Evolutionary conservation across 192 early-diverging fungal genomes (phyloP).

Genomic region (Neocallimastix lanati): DNA sequence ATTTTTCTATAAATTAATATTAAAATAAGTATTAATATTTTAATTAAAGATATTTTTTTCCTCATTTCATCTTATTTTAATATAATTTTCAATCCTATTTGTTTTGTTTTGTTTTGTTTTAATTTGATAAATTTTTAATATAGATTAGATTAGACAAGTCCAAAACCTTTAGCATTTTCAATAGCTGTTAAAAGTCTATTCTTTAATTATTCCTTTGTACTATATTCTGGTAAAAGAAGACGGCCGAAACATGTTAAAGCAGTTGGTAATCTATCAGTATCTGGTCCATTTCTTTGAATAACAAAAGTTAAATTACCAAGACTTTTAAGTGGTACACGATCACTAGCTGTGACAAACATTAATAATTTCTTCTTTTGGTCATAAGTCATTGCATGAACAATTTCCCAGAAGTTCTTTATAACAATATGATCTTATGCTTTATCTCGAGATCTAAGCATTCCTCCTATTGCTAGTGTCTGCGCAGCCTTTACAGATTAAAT

Average conservation of each 20-base stretch:
- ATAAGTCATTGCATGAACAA: constrained; percentile 42
- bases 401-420: constrained; percentile 61
- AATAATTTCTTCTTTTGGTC: constrained; percentile 55
- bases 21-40: too few relatives aligned
- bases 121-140: too few relatives aligned
- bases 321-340: constrained; percentile 72
- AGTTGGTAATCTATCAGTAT: constrained; percentile 28
- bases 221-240: constrained; percentile 72
- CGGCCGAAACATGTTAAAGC: constrained; percentile 39
- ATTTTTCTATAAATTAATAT: too few relatives aligned
- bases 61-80: too few relatives aligned
- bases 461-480: too few relatives aligned
- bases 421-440: too few relatives aligned
- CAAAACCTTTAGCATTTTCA: constrained; percentile 85
- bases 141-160: constrained; percentile 50
- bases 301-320: constrained; percentile 68
- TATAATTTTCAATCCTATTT: too few relatives aligned
- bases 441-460: too few relatives aligned
- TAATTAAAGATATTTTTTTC: too few relatives aligned
- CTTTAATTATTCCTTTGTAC: constrained; percentile 45
- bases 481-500: too few relatives aligned
- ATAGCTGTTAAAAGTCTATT: constrained; percentile 67
- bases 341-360: constrained; percentile 77
- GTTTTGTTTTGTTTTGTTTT: too few relatives aligned
- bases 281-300: constrained; percentile 86